Evolutionary conservation across 2,329 filamentous ascomycete species (phyloP), one percentile per base, ranked within the genome.

Genomic region (Hypoxylon sp.): DNA sequence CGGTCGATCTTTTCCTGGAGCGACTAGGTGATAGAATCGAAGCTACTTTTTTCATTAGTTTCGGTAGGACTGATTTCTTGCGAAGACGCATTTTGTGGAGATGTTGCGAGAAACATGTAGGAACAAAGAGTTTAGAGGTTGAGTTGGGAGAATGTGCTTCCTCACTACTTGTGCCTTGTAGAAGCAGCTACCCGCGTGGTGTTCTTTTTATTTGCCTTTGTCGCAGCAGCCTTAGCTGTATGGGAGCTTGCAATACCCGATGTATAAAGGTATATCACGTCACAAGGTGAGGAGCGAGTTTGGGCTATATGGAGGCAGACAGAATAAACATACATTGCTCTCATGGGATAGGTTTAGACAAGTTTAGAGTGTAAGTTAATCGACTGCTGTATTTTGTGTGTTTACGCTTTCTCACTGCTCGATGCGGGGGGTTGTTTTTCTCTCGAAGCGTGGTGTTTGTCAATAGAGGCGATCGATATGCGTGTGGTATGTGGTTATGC

Each of bases 1-100:
- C 21, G n/a, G 32, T 43, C 36, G 48, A 25, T 48, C 67, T 68
- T 38, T 68, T 70, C 45, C 23, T 68, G 25, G 62, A 36, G 32
- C 56, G 69, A 34, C 52, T 71, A 55, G 60, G 51, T 38, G 70
- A 68, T 66, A 75, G 58, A 43, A 41, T 41, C 55, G 67, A 69
- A 49, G 64, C 72, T 75, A 73, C 59, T 69, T 66, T 73, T 51
- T 55, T 70, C 30, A 73, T 75, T 67, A 76, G 75, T 57, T 67
- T 75, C 43, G 67, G 67, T 21, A 74, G 49, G 14, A 68, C 28
- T 52, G 65, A 38, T 32, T 60, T 25, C 59, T 68, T 68, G 45
- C 49, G 69, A 45, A 67, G 25, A 67, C 50, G 67, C 70, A 73
- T 74, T 41, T 63, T 73, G 63, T 32, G 57, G n/a, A 43, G 49